Evolutionary conservation across 2,329 filamentous ascomycete genomes (phyloP), one percentile per base, ranked within the genome.

Genomic region (Penicillium aurantiogriseum): DNA sequence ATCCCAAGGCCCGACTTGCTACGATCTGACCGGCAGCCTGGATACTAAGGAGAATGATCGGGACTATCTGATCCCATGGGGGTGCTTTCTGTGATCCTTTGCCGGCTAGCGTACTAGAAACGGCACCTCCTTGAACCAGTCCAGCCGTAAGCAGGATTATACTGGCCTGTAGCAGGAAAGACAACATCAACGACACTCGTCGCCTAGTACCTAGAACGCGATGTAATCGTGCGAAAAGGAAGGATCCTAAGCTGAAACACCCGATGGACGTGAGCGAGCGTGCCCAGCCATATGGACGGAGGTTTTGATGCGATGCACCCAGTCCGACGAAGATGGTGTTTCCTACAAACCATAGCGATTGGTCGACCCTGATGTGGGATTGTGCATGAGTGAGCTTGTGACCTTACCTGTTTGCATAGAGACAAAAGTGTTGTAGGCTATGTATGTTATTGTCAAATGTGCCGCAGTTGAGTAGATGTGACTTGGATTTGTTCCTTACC

Each of bases 301-400:
- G 70, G 50, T 77, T 76, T 48, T 77, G 75, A 27, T 72, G 69
- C 0, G 75, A 76, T 0, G 75, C 71, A 4, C 76, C 76, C 15
- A 78, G 67, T 11, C 74, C 75, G n/a, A 77, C 67, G 60, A 78
- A 78, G 45, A 78, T 76, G 19, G 75, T 77, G 51, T 77, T 78
- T 53, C 76, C 75, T 71, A 40, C 13, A 27, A 3, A 1, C 5
- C 17, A 27, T n/a, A 8, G 25, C 17, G 10, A 35, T 62, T 38
- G 58, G 36, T 13, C 13, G 21, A 54, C 21, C 11, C 46, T 13
- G 21, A 33, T 13, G 4, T 25, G 3, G 45, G 23, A 33, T 23
- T 44, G 8, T 19, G 19, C 2, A 40, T 17, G 7, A 38, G 33
- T 38, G 36, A 10, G 27, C 31, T 40, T 47, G 46, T 53, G 25